A percentile compares a stretch with the other conserved stretches of the same genome.
Conservation (phyloP, 2,329 filamentous ascomycete species). For the Phialophora expanda region DNA sequence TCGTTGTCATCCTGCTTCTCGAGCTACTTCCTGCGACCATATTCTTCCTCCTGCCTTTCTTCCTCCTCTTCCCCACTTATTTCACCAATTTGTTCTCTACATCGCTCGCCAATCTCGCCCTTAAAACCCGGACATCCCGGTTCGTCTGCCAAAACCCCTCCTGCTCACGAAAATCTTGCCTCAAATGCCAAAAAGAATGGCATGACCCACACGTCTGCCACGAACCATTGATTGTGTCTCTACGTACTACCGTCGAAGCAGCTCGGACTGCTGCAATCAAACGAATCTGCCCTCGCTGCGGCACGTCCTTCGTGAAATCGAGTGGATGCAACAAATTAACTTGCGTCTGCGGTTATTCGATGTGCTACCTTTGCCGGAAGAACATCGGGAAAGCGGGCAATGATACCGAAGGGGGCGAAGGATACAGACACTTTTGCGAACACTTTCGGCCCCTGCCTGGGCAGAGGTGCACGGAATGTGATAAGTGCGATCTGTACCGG, state of each 20-base stretch:
- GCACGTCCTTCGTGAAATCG: constrained; percentile 89
- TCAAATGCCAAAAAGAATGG: constrained; percentile 83
- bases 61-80: constrained; percentile 58
- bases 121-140: constrained; percentile 72
- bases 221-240: constrained; percentile 77
- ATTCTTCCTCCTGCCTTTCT: constrained; percentile 60
- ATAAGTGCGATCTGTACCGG: constrained; percentile 73
- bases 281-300: constrained; percentile 89
- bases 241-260: constrained; percentile 88
- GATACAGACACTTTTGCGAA: constrained; percentile 94
- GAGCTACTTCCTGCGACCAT: constrained; percentile 58
- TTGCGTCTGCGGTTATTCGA: constrained; percentile 93
- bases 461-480: constrained; percentile 76
- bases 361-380: constrained; percentile 95
- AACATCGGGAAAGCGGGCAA: constrained; percentile 39
- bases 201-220: constrained; percentile 87
- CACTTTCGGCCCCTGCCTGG: constrained; percentile 87
- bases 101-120: constrained; percentile 70
- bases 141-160: constrained; percentile 75
- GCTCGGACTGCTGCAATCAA: constrained; percentile 94
- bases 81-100: constrained; percentile 58
- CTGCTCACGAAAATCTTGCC: constrained; percentile 76
- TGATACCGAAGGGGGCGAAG: constrained; percentile 56
- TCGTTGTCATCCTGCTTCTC: constrained; percentile 50
- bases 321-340: constrained; percentile 96